These are phyloP conservation scores for Colletotrichum lupini DNA, from an alignment of 2,329 filamentous ascomycete species.

Conservation along the genomic window DNA sequence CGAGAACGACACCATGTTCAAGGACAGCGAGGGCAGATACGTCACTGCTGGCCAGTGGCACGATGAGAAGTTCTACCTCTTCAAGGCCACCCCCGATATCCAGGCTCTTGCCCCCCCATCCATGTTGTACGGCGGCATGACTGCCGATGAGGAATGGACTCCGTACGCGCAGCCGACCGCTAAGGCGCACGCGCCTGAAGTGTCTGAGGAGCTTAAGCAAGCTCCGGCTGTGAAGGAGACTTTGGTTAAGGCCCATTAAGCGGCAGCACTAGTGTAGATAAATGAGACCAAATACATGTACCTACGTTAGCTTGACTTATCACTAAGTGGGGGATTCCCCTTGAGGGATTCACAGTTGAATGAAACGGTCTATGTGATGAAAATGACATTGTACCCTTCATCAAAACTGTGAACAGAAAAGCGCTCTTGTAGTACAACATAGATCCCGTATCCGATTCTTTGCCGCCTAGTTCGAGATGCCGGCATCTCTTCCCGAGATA, in stretches of 20 bases:
- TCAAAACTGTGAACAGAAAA: neutral
- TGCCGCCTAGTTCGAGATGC: neutral
- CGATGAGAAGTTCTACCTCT: conserved; percentile 55
- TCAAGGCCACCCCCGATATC: conserved; percentile 32
- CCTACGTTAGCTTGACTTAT: neutral
- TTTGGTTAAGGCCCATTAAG: conserved; percentile 28
- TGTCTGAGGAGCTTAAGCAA: conserved; percentile 21
- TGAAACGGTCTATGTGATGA: neutral
- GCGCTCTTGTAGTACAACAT: no score
- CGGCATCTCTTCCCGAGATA: neutral
- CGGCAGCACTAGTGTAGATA: neutral
- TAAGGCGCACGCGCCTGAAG: conserved; percentile 13
- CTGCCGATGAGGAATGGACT: conserved; percentile 30
- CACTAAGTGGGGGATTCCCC: neutral
- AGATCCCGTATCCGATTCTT: neutral
- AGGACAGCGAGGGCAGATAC: conserved; percentile 63
- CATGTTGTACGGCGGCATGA: conserved; percentile 63
- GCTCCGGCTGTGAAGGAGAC: conserved; percentile 26
- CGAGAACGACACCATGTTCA: conserved; percentile 66
- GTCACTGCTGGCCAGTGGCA: conserved; percentile 66
- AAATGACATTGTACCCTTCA: neutral
- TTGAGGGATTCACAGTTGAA: neutral
- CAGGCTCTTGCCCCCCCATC: conserved; percentile 60
- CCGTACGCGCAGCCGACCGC: conserved; percentile 28
- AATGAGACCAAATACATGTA: neutral